Evolutionary conservation across 73 alveolate species (phyloP), one percentile per base, ranked within the genome.

Genomic region (Durusdinium trenchii): DNA sequence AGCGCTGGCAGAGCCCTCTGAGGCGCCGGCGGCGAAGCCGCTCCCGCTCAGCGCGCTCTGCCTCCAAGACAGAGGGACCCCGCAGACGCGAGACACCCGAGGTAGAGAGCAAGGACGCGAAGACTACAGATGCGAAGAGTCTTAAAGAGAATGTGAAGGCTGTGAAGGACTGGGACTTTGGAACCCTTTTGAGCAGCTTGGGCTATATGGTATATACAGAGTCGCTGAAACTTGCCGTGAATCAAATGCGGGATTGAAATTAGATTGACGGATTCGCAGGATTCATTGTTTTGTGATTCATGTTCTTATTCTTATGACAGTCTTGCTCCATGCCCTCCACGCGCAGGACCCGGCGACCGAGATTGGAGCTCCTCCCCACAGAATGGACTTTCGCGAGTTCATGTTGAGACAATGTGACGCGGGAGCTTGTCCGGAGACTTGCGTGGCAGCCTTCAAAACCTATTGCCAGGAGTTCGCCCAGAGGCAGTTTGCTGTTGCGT

Each of bases 321-420:
- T n/a, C n/a, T n/a, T n/a, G n/a, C n/a, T n/a, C n/a, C n/a, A n/a
- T n/a, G n/a, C n/a, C n/a, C n/a, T n/a, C n/a, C n/a, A n/a, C n/a
- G n/a, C n/a, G n/a, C n/a, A n/a, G n/a, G n/a, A n/a, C n/a, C n/a
- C n/a, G n/a, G n/a, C n/a, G n/a, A n/a, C n/a, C n/a, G n/a, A n/a
- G n/a, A n/a, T n/a, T n/a, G n/a, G n/a, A n/a, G n/a, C 28, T 48
- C 71, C 64, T 14, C 32, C 28, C 36, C 46, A 81, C 50, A 81
- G 38, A 20, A 32, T 84, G 94, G 51, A 3, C 52, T 84, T 84
- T 36, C 94, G 94, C 14, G 94, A 84, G 40, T 84, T 51, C 76
- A 84, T 84, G 76, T 45, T 84, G 94, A 3, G 51, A 61, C 76
- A 84, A 45, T 81, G 91, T 52, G 94, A 51, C 18, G 94, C 48